Evolutionary conservation across 1,284 basidiomycete genomes (phyloP).

Genomic region (Coniferiporia weirii): DNA sequence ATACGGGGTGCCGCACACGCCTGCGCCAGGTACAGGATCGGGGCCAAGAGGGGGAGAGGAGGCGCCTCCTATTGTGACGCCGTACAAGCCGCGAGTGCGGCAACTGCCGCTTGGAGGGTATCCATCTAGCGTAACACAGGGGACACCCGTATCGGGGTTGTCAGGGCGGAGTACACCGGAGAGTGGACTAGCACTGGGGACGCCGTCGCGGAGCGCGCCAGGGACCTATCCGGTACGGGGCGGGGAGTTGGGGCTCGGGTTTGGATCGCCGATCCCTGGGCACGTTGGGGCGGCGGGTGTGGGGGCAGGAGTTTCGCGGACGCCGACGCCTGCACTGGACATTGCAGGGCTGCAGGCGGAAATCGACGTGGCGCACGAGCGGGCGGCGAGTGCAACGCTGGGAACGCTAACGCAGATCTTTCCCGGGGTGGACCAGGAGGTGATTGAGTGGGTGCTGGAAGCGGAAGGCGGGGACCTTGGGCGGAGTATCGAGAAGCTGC

Average conservation of each 20-base stretch:
- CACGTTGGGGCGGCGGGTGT: conserved; percentile 28
- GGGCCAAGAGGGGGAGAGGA: conserved; percentile 27
- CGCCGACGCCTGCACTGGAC: conserved; percentile 67
- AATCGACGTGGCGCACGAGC: conserved; percentile 67
- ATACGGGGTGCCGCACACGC: conserved; percentile 34
- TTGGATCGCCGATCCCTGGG: conserved; percentile 22
- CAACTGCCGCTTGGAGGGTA: conserved; percentile 34
- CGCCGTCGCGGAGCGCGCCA: conserved; percentile 12
- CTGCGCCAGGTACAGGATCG: conserved; percentile 22
- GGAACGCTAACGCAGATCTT: conserved; percentile 85
- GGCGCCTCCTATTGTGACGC: conserved; percentile 50
- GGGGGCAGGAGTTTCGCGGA: conserved; percentile 41
- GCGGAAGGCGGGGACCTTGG: conserved; percentile 86
- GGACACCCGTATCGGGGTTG: not conserved
- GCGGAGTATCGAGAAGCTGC: conserved; percentile 77
- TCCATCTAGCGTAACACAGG: conserved; percentile 21
- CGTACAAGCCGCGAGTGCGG: conserved; percentile 68
- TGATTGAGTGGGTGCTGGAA: conserved; percentile 83
- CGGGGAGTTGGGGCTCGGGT: not conserved
- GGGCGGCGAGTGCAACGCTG: conserved; percentile 56
- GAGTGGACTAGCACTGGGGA: not conserved
- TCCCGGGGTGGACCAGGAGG: conserved; percentile 72
- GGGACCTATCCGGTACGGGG: conserved; percentile 2
- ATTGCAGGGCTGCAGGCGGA: conserved; percentile 67
- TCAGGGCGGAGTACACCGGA: conserved; percentile 15